Evolutionary conservation across 1,139 yeast species (phyloP).

Genomic region (Ashbya aceris): DNA sequence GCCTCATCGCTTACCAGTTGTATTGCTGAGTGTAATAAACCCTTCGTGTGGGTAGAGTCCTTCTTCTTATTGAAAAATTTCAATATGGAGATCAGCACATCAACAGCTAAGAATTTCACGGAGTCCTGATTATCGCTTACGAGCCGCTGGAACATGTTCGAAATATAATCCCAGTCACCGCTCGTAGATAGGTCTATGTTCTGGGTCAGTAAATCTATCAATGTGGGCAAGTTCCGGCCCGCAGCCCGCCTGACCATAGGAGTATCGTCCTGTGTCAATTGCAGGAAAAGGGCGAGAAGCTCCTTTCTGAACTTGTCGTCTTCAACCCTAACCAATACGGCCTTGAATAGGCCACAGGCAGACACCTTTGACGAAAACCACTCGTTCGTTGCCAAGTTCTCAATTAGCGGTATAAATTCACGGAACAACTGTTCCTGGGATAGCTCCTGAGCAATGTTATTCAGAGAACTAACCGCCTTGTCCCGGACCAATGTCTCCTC

Average conservation of each 20-base stretch:
- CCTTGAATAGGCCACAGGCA: slow-evolving; percentile 77
- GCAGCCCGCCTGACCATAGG: slow-evolving; percentile 98
- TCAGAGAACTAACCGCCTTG: slow-evolving; percentile 82
- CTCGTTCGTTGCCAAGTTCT: slow-evolving; percentile 72
- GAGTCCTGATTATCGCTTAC: slow-evolving; percentile 90
- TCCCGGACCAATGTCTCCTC: slow-evolving; percentile 98
- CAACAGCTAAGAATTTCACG: slow-evolving; percentile 83
- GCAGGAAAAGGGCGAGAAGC: slow-evolving; percentile 57
- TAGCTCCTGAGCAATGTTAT: slow-evolving; percentile 57
- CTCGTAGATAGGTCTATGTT: slow-evolving; percentile 32
- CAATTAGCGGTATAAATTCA: slow-evolving; percentile 66
- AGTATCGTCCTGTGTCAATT: slow-evolving; percentile 78
- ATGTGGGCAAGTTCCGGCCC: slow-evolving; percentile 68
- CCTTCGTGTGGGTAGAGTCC: slow-evolving; percentile 51
- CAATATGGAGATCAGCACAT: slow-evolving; percentile 67
- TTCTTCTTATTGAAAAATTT: slow-evolving; percentile 51
- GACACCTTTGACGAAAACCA: slow-evolving; percentile 96
- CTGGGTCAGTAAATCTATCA: slow-evolving; percentile 51
- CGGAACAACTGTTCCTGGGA: slow-evolving; percentile 57
- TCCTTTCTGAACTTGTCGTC: slow-evolving; percentile 45
- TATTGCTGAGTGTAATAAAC: slow-evolving; percentile 51
- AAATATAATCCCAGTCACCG: slow-evolving; percentile 64
- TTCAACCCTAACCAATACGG: slow-evolving; percentile 55
- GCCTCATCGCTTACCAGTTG: slow-evolving; percentile 79
- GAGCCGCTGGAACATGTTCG: slow-evolving; percentile 72